Evolutionary conservation across 495 filamentous ascomycete genomes (phyloP).

Genomic region (Hypoxylon perforatum): DNA sequence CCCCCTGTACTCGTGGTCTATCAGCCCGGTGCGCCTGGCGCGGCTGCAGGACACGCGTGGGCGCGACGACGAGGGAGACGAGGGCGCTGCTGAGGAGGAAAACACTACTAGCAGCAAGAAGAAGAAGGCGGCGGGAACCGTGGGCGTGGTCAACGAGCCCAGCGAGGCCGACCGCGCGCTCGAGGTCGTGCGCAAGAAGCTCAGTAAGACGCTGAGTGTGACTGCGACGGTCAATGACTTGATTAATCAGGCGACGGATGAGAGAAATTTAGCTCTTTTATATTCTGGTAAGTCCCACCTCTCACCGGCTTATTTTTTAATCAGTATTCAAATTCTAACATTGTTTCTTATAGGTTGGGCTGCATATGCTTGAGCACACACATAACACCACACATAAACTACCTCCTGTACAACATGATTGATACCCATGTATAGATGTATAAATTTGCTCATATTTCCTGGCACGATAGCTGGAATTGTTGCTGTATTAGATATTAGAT

Average conservation of each 20-base stretch:
- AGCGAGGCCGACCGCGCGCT: slow-evolving; percentile 92
- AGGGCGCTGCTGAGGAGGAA: slow-evolving; percentile 39
- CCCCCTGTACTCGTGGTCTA: slow-evolving; percentile 93
- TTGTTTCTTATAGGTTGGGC: slow-evolving; percentile 28
- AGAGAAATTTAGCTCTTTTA: slow-evolving; percentile 89
- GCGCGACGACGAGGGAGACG: slow-evolving; percentile 46
- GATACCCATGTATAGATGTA: slow-evolving; percentile 23
- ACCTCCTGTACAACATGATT: slow-evolving; percentile 26
- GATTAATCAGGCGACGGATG: slow-evolving; percentile 94
- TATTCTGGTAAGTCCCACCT: slow-evolving; percentile 76
- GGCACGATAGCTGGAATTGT: neutral
- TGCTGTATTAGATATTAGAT: slow-evolving; percentile 6
- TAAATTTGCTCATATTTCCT: neutral
- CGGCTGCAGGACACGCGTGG: slow-evolving; percentile 67
- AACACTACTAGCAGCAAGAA: too few relatives aligned
- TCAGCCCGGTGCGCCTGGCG: slow-evolving; percentile 86
- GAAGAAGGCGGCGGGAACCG: slow-evolving; percentile 58
- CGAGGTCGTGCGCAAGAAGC: slow-evolving; percentile 92
- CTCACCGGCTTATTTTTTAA: neutral
- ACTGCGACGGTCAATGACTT: slow-evolving; percentile 95
- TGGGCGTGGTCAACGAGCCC: slow-evolving; percentile 71
- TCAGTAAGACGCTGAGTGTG: slow-evolving; percentile 92
- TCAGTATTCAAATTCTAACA: neutral
- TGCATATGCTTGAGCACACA: slow-evolving; percentile 33
- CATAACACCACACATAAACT: neutral